Evolutionary conservation across 2,329 filamentous ascomycete species (phyloP), one percentile per base, ranked within the genome.

Genomic region (Fusarium mexicanum): DNA sequence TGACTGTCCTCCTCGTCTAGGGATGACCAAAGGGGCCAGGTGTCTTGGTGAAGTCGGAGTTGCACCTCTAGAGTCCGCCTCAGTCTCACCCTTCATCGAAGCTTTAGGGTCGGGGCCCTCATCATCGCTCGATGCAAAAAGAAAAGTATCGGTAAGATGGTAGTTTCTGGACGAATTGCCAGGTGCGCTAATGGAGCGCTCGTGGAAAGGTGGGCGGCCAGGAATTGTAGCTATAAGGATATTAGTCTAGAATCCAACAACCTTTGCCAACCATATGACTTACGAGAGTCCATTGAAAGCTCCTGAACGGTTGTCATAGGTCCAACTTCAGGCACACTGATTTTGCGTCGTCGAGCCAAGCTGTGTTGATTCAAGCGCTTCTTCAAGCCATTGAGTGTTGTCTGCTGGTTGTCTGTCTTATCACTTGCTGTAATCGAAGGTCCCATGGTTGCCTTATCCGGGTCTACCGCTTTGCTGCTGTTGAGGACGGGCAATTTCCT

Each of bases 271-370:
- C 18, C 20, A 20, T 14, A 8, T 43, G 18, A 59, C 91, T 84
- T 85, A 93, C 91, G 91, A 77, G 91, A 93, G 81, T 93, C 91
- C 90, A 93, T 92, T 59, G 89, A 81, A 55, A 87, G 82, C 78
- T 92, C 91, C 72, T 92, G 90, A 20, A 92, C 91, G 4, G 91
- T 92, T 10, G 90, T 91, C 90, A 92, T 91, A 40, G 89, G 90
- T 5, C 89, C 91, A 55, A 92, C 81, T 70, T 93, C 91, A 16
- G 90, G 88, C 20, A 91, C 87, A 80, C 88, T 92, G 75, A 89
- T 84, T 78, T 93, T 93, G 72, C 90, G 87, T 76, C 91, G 86
- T 70, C 90, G 85, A 57, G 82, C 85, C 65, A 90, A 81, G 73
- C 86, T 88, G 77, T 88, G 87, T 75, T 91, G 88, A 79, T 89